Percentiles rank a stretch among this genome's conserved stretches.
phyloP scores from a whole-genome alignment of 2,329 filamentous ascomycete species.

The Aaosphaeria pasadenensis region DNA sequence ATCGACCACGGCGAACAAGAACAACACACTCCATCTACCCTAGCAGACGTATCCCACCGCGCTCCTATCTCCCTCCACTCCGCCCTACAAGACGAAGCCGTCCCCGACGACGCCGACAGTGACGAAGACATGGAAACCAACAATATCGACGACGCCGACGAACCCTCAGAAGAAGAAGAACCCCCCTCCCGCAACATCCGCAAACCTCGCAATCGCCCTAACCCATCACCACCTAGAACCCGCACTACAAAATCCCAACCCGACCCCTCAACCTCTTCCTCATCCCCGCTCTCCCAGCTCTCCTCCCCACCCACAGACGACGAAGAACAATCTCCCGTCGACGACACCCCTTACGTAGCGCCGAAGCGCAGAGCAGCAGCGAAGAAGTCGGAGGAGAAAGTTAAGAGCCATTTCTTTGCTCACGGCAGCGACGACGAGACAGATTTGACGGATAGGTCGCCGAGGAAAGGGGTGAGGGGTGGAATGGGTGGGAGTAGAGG shows the following conservation, averaged over 20 bases:
- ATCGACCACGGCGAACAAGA: conserved; percentile 30
- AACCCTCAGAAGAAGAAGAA: not conserved
- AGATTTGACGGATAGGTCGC: conserved; percentile 18
- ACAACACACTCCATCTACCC: not conserved
- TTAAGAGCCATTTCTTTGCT: conserved; percentile 34
- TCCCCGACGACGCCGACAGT: conserved; percentile 4
- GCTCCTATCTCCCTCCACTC: conserved; percentile 37
- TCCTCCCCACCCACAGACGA: not conserved
- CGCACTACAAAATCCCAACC: conserved; percentile 5
- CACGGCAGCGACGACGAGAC: conserved; percentile 30
- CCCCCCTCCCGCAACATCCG: conserved; percentile 1
- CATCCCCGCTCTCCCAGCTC: not conserved
- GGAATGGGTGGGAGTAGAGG: conserved; percentile 6
- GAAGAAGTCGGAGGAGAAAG: conserved; percentile 23
- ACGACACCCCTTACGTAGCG: conserved; percentile 1
- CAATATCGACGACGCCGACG: conserved; percentile 6
- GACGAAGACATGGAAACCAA: conserved; percentile 43
- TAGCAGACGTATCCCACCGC: conserved; percentile 14
- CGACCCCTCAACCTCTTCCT: not conserved
- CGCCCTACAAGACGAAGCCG: conserved; percentile 16
- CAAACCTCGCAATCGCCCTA: not conserved
- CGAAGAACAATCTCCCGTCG: not conserved
- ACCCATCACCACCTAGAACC: conserved; percentile 4
- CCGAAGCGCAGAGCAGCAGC: conserved; percentile 25
- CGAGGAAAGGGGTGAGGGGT: conserved; percentile 10